These are phyloP conservation scores for Lagenidium giganteum DNA, from an alignment of 352 stramenopile genomes.

Conservation along the genomic window DNA sequence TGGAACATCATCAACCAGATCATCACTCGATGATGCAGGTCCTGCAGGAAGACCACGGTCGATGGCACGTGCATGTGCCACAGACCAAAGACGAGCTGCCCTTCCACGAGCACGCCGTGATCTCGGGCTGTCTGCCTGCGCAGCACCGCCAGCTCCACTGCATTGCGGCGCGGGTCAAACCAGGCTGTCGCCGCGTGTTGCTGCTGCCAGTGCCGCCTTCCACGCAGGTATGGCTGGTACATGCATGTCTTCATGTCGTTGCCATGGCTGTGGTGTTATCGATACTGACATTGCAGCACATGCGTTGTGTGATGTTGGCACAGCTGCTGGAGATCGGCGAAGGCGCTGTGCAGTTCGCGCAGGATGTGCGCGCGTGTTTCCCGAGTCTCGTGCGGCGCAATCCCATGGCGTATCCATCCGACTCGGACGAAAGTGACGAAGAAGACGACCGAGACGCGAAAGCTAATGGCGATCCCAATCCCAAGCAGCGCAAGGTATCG, in stretches of 20 bases:
- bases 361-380: constrained; percentile 54
- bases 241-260: background rate
- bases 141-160: constrained; percentile 45
- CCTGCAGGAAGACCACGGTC: too few relatives aligned
- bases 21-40: too few relatives aligned
- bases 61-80: too few relatives aligned
- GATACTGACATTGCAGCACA: background rate
- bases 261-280: background rate
- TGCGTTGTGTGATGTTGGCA: constrained; percentile 7
- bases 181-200: constrained; percentile 28
- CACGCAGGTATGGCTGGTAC: background rate
- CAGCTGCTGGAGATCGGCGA: constrained; percentile 62
- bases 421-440: constrained; percentile 32
- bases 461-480: background rate
- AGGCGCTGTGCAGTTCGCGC: constrained; percentile 39
- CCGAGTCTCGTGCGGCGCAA: constrained; percentile 54
- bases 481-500: background rate
- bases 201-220: constrained; percentile 34
- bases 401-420: constrained; percentile 20
- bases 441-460: constrained; percentile 17
- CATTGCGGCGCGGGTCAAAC: constrained; percentile 50
- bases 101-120: constrained; percentile 51
- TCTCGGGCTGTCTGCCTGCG: constrained; percentile 28
- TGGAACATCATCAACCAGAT: too few relatives aligned
- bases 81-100: constrained; percentile 41